Base-by-base conservation (phyloP, 1,284 basidiomycete genomes). In the Fomitopsis betulina region DNA sequence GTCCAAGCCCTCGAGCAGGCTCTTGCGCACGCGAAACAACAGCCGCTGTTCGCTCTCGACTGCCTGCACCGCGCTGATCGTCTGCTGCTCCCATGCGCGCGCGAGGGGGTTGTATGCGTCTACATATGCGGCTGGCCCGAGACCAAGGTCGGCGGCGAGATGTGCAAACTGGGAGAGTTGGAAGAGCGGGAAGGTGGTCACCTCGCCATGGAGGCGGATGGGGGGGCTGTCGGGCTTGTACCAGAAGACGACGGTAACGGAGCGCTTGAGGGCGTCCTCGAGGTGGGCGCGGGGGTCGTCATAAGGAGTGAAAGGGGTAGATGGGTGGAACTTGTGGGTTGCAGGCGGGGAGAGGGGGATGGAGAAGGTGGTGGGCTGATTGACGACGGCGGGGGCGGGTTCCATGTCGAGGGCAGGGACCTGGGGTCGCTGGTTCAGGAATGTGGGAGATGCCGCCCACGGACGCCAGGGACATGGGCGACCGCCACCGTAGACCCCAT, bases 231-330 rank as follows among this genome's bases (percentile, higher is more conserved):
- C 77, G 15, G 81, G 73, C 86, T 84, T 81, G 72, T 86, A 85
- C 85, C 86, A 87, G 58, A 87, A 81, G 45, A 87, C 79, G 58
- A 87, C 76, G 1, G 83, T 87, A 8, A 86, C 76, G 7, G 84
- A 82, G 33, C 70, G 67, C 58, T 69, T 71, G 42, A 68, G 63
- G 10, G 69, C 65, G 54, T 71, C 69, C 43, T 70, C 66, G 37
- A 72, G 60, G 42, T 66, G 64, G 30, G 51, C 63, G n/a, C 39
- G 54, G 15, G 37, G 54, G 15, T 33, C 54, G 8, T 32, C 54
- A 27, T 35, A 21, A 1, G 37, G 45, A 27, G 30, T 32, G 32
- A 51, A 51, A 2, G 49, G 49, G 0, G 19, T 12, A 13, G 45
- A 23, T 30, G 53, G 39, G 5, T 54, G 38, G 42, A n/a, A 45